Evolutionary conservation across 1,284 basidiomycete species (phyloP), one percentile per base, ranked within the genome.

Genomic region (Leccinum proximum): DNA sequence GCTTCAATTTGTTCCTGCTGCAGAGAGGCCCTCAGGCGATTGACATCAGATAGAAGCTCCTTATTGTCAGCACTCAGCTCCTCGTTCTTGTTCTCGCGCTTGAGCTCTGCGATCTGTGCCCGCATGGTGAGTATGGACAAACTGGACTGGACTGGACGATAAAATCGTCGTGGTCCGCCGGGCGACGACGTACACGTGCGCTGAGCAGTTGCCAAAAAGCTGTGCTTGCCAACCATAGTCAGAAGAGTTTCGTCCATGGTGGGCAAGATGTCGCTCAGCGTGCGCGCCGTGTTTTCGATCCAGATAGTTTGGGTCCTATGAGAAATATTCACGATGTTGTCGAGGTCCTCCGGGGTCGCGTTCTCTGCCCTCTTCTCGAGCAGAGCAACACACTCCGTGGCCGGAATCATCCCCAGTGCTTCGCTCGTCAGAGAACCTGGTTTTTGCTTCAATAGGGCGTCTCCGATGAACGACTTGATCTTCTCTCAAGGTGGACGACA

Each of bases 221-320:
- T 88, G 85, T 0, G 84, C 83, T 67, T 90, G 83, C 87, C 87
- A 90, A 66, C 84, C 82, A 38, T 87, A 70, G 5, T 73, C 72
- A 60, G 82, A 77, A n/a, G 72, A 64, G n/a, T 83, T 65, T 75
- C 70, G 64, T 89, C 85, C 48, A 87, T 61, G 6, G 59, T 79
- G 16, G 78, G 78, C 10, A 90, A 75, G 30, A 87, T 79, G 0
- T 78, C 70, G 14, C 78, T 73, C 58, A 91, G 78, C 63, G 83
- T 81, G 11, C 68, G 65, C 1, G 82, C 81, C 1, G 81, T 77
- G 2, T 70, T 70, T 10, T 79, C 75, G 7, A 82, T 65, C 16
- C 22, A 22, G 22, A 22, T 33, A 38, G 11, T 40, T 40, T 40
- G 13, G 40, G 40, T 40, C 40, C 40, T 40, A 7, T 10, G 14